Evolutionary conservation across 2,329 filamentous ascomycete species (phyloP).

Genomic region (Huntiella savannae): DNA sequence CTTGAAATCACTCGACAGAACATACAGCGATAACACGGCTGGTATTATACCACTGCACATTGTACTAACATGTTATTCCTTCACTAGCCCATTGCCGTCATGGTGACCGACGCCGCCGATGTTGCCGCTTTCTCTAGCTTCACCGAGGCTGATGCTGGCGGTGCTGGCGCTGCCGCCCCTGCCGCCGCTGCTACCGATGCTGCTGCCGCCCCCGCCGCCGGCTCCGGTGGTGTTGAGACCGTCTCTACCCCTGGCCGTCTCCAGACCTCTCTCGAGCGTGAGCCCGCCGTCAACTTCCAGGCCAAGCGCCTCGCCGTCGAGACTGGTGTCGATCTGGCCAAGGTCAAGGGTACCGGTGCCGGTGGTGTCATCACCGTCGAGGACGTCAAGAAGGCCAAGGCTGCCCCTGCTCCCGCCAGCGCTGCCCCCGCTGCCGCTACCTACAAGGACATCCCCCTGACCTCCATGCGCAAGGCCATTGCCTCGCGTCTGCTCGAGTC

Average conservation of each 20-base stretch:
- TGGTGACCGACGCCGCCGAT: constrained; percentile 83
- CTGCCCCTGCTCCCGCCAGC: constrained; percentile 29
- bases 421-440: constrained; percentile 37
- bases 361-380: constrained; percentile 77
- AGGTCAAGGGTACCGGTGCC: constrained; percentile 72
- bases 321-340: constrained; percentile 57
- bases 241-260: constrained; percentile 55
- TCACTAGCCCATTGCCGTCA: constrained; percentile 73
- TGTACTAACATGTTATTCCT: constrained; percentile 8
- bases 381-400: constrained; percentile 74
- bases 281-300: constrained; percentile 51
- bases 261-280: constrained; percentile 67
- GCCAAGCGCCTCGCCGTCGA: constrained; percentile 72
- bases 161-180: constrained; percentile 45
- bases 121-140: constrained; percentile 77
- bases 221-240: constrained; percentile 22
- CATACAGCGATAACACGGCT: neutral
- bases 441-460: constrained; percentile 71
- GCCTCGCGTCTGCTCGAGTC: constrained; percentile 80
- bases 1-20: neutral
- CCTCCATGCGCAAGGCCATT: constrained; percentile 95
- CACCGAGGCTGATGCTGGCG: constrained; percentile 75
- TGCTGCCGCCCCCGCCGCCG: constrained; percentile 31
- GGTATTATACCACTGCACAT: neutral
- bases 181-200: constrained; percentile 41